Percentiles rank a stretch among this genome's conserved stretches.
phyloP scores from a whole-genome alignment of 805 yeast genomes.

The Danielia oregonensis region DNA sequence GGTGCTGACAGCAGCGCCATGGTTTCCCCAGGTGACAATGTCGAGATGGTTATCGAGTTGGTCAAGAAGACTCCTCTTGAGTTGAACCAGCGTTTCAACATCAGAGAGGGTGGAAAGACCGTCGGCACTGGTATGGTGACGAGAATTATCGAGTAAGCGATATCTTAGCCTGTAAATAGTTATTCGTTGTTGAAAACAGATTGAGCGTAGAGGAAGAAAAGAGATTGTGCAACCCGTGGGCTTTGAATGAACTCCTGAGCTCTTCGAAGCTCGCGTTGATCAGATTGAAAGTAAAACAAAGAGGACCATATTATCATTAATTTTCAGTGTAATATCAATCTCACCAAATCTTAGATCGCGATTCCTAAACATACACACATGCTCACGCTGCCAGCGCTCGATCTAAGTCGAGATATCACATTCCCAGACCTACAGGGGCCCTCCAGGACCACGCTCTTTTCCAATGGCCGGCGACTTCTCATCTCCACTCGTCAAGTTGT shows the following conservation, averaged over 20 bases:
- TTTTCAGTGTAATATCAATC: too few relatives aligned
- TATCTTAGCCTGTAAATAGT: too few relatives aligned
- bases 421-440: constrained; percentile 20
- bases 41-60: constrained; percentile 90
- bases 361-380: too few relatives aligned
- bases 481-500: constrained; percentile 37
- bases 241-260: too few relatives aligned
- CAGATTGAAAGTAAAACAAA: too few relatives aligned
- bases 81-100: constrained; percentile 96
- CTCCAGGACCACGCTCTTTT: constrained; percentile 20
- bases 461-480: constrained; percentile 32
- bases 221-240: too few relatives aligned
- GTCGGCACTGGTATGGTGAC: constrained; percentile 99
- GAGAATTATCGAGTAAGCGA: constrained; percentile 68
- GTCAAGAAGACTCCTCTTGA: constrained; percentile 91
- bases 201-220: too few relatives aligned
- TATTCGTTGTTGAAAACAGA: too few relatives aligned
- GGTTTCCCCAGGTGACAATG: constrained; percentile 97
- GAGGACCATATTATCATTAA: too few relatives aligned
- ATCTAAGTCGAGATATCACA: constrained; percentile 23
- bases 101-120: constrained; percentile 99
- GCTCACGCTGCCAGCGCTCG: constrained; percentile 30
- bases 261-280: too few relatives aligned
- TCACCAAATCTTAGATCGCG: too few relatives aligned
- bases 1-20: constrained; percentile 82